These are phyloP conservation scores for Pythium oligandrum DNA, from an alignment of 352 stramenopile species.

Conservation along the genomic window DNA sequence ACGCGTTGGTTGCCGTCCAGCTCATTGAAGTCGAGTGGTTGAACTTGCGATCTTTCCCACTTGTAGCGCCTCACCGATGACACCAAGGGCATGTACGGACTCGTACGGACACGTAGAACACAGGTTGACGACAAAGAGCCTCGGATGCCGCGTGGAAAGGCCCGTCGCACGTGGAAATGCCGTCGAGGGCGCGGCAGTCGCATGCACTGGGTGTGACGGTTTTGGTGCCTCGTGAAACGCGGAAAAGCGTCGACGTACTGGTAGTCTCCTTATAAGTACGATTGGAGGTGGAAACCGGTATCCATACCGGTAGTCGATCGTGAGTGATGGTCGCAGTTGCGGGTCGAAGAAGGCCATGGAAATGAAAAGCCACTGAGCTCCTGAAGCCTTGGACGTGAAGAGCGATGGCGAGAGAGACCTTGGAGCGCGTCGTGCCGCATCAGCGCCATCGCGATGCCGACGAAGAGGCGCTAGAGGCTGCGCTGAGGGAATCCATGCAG, in stretches of 20 bases:
- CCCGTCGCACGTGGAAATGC: no score
- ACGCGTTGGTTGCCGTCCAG: conserved; percentile 20
- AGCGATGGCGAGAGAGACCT: no score
- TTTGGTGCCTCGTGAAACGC: conserved; percentile 2
- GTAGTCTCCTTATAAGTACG: conserved; percentile 4
- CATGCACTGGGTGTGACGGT: not conserved
- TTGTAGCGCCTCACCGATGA: conserved; percentile 4
- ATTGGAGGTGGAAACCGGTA: not conserved
- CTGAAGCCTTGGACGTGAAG: no score
- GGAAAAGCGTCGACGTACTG: not conserved
- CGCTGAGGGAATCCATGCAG: conserved; percentile 56
- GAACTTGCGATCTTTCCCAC: not conserved
- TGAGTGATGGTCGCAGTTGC: no score
- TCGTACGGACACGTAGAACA: no score
- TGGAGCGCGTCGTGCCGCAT: not conserved
- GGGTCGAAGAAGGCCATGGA: no score
- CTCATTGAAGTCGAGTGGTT: conserved; percentile 15
- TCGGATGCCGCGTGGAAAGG: no score
- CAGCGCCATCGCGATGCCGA: conserved; percentile 46
- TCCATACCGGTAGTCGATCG: no score
- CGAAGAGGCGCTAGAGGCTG: conserved; percentile 62
- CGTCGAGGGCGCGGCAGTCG: conserved; percentile 1
- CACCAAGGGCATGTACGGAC: not conserved
- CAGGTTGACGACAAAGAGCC: no score
- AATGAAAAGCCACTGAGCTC: no score